Evolutionary conservation across 257 asterid genomes (phyloP), one percentile per base, ranked within the genome.

Genomic region (Solanum arcanum): DNA sequence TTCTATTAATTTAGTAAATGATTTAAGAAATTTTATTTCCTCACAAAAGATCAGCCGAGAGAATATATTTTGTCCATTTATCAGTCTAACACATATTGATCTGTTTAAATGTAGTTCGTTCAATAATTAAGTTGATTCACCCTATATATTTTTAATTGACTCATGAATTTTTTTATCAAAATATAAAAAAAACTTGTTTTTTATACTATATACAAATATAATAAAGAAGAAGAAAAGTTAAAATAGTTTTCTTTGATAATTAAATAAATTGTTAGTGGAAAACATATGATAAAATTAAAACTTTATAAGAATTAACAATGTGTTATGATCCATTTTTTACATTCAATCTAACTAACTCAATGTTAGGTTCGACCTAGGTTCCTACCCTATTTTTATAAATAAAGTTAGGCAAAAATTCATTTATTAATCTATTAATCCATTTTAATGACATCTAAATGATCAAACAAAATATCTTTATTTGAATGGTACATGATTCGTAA

Each of bases 141-240:
- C 0, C 3, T 1, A 4, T 33, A 9, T 69, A 14, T 29, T 7
- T 7, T 7, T 20, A 16, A 33, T 68, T 69, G 7, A 33, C 2
- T 21, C 9, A 2, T 4, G 0, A 66, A 4, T 25, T 12, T 11
- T 1, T 25, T 25, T 0, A 0, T 66, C 4, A 12, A 66, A 66
- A 23, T 64, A 64, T 10, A 2, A 64, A 64, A 20, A 31, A 31
- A 60, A 20, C 13, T 56, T 31, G 18, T 70, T 12, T 31, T 31
- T 16, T 1, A 2, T 33, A 18, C 35, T 33, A 18, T 33, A 72
- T 16, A 35, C 20, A 72, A 0, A 15, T 33, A 9, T 1, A 72
- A 33, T 35, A 18, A 69, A 72, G 0, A 16, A 33, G 25, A 72
- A 72, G 7, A 70, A 70, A 69, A 29, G 41, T 31, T 31, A 7